Conservation (phyloP, 169 alveolate genomes). For the Cryptosporidium andersoni region DNA sequence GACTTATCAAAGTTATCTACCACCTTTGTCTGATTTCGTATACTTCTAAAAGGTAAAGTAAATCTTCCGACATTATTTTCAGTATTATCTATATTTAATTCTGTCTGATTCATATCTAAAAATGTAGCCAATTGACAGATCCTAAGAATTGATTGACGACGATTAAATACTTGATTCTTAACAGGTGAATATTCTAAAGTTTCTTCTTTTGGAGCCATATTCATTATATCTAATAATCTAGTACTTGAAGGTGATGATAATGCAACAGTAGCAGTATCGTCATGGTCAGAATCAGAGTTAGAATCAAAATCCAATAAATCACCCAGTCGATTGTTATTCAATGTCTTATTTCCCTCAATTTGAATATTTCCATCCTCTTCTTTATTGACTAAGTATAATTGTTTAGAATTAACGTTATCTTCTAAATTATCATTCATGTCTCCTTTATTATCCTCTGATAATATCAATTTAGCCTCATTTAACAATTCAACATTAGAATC, state of each 20-base stretch:
- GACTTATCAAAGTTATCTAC: too few species aligned
- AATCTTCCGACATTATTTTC: too few species aligned
- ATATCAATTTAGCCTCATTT: conserved; percentile 42
- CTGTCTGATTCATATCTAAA: conserved; percentile 16
- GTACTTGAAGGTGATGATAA: conserved; percentile 68
- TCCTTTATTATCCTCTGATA: neutral
- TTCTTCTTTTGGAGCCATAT: conserved; percentile 4
- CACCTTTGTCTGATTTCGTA: too few species aligned
- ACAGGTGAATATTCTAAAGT: conserved; percentile 31
- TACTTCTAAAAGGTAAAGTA: too few species aligned
- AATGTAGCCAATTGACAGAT: conserved; percentile 61
- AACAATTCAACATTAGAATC: conserved; percentile 24
- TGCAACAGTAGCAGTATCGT: conserved; percentile 55
- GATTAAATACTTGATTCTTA: conserved; percentile 5
- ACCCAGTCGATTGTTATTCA: neutral
- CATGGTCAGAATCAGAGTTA: conserved; percentile 1
- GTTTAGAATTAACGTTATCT: neutral
- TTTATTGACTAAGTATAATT: neutral
- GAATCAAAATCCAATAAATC: neutral
- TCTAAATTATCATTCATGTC: neutral
- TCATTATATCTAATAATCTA: conserved; percentile 21
- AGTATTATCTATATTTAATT: too few species aligned
- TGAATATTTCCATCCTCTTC: neutral
- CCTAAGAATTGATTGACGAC: conserved; percentile 66
- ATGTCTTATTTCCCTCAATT: neutral